phyloP scores from a whole-genome alignment of 2,329 filamentous ascomycete species.

The Cladosporium halotolerans region DNA sequence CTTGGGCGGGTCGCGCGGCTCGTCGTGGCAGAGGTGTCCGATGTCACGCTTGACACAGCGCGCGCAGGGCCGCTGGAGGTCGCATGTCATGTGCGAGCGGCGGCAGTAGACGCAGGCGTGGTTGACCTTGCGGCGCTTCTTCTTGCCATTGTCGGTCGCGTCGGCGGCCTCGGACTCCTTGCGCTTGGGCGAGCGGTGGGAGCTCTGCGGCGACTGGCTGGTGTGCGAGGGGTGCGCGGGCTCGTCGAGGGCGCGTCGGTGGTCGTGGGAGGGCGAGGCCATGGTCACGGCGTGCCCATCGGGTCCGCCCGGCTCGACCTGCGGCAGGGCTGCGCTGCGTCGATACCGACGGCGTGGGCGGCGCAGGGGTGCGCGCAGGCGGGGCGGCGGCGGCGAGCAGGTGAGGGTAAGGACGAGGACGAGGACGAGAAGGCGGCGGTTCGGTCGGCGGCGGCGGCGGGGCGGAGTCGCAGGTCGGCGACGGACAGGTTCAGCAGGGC shows the following conservation, averaged over 20 bases:
- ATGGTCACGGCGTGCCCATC: not conserved
- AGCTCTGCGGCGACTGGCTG: conserved; percentile 6
- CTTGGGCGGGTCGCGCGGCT: conserved; percentile 82
- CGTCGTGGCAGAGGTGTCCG: conserved; percentile 95
- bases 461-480: no score
- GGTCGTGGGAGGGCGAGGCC: not conserved
- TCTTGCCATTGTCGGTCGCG: conserved; percentile 27
- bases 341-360: not conserved
- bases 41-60: conserved; percentile 98
- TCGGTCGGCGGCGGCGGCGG: no score
- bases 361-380: not conserved
- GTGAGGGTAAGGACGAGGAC: no score
- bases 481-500: no score
- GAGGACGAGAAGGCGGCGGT: no score
- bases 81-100: conserved; percentile 52
- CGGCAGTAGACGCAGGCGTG: conserved; percentile 50
- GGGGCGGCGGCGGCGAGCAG: no score
- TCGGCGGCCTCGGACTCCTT: conserved; percentile 14
- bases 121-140: conserved; percentile 50
- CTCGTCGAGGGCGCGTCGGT: not conserved
- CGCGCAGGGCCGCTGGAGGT: conserved; percentile 81
- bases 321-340: not conserved
- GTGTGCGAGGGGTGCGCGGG: not conserved
- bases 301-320: not conserved
- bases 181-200: conserved; percentile 18